Evolutionary conservation across 345 rosid species (phyloP), one percentile per base, ranked within the genome.

Genomic region (Arabis alpina): DNA sequence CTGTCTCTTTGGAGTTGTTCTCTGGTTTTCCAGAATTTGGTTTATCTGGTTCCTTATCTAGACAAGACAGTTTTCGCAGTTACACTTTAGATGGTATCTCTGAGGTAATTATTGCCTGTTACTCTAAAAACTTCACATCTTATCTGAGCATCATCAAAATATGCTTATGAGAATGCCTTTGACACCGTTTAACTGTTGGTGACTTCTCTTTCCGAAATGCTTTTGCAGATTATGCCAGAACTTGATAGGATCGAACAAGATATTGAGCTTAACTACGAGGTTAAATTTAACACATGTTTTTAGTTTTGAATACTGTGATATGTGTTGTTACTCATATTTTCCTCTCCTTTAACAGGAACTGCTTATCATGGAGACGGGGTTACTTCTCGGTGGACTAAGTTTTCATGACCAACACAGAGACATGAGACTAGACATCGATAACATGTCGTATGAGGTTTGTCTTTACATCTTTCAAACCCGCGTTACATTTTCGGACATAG

Each of bases 391-490:
- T 66, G 96, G 90, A 62, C 81, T 85, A 68, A 84, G 79, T 74
- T 80, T 91, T 61, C 74, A 85, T 73, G 99, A 94, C 73, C 99
- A 81, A 76, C 97, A 94, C 71, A 85, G 97, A 71, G 98, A 87
- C 40, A 83, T 94, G 99, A 89, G 99, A 79, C 85, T 91, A 53
- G 97, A 94, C 81, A 91, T 94, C 30, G 99, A 94, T 76, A 79
- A 87, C 79, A 92, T 92, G 99, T 89, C 99, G 32, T 94, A 94
- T 61, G 98, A 95, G 98, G 99, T 92, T 48, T 69, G 86, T 77
- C 55, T 37, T 72, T 13, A 13, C 52, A 42, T 55, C 24, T 50
- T 27, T 53, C 39, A 65, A 43, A 47, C 40, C 36, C 3, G 4
- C 5, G 3, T 42, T 24, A 28, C 11, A 11, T 47, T 41, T 54